Percentiles rank a stretch among this genome's conserved stretches.
Evolutionary conservation across 2,329 filamentous ascomycete species (phyloP).

Genomic region (Beauveria sp.): DNA sequence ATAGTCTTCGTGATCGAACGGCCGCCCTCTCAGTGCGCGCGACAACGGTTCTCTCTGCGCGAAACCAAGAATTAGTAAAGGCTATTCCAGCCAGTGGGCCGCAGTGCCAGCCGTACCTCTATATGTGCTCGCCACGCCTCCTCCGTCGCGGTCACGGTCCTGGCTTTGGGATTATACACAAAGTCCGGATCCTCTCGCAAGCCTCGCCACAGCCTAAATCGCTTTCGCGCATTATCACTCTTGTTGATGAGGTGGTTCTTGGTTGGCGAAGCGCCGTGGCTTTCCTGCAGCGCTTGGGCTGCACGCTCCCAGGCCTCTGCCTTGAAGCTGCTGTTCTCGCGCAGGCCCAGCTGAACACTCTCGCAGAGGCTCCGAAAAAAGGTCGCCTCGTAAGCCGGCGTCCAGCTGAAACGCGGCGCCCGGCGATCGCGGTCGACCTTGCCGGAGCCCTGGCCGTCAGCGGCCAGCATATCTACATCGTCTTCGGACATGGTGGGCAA

Average conservation of each 20-base stretch:
- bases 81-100: background rate
- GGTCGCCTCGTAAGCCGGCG: slow-evolving; percentile 48
- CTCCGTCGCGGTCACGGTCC: slow-evolving; percentile 47
- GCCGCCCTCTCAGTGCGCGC: slow-evolving; percentile 46
- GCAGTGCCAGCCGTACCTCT: slow-evolving; percentile 31
- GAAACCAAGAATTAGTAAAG: slow-evolving; percentile 14
- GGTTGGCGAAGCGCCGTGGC: slow-evolving; percentile 49
- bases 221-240: slow-evolving; percentile 55
- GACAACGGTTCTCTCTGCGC: slow-evolving; percentile 49
- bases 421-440: slow-evolving; percentile 32
- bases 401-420: slow-evolving; percentile 53
- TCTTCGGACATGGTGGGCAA: slow-evolving; percentile 29
- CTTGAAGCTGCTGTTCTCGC: slow-evolving; percentile 54
- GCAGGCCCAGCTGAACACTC: slow-evolving; percentile 48
- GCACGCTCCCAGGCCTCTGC: slow-evolving; percentile 54
- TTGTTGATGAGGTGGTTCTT: slow-evolving; percentile 58
- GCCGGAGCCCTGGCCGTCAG: slow-evolving; percentile 25
- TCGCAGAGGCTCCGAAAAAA: slow-evolving; percentile 55
- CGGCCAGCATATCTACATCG: slow-evolving; percentile 29
- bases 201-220: slow-evolving; percentile 54
- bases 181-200: slow-evolving; percentile 51
- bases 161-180: slow-evolving; percentile 41
- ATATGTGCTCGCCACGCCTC: slow-evolving; percentile 51
- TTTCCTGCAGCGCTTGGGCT: slow-evolving; percentile 44
- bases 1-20: slow-evolving; percentile 53